These are phyloP conservation scores for Zygosaccharomyces lentus DNA, from an alignment of 805 yeast species.

Conservation along the genomic window DNA sequence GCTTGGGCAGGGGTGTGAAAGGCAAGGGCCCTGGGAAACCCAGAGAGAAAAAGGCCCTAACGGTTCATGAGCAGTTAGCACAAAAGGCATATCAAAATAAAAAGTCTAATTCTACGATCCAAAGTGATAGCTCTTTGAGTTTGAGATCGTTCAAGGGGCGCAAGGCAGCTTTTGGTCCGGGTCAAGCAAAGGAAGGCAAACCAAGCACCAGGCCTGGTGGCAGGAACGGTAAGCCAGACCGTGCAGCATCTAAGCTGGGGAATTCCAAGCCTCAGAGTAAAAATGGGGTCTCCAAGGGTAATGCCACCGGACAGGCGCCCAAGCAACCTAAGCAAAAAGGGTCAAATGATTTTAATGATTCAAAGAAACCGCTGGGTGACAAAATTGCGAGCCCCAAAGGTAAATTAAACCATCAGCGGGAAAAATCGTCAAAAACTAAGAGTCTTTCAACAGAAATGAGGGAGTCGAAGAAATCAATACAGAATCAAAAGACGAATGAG, in stretches of 20 bases:
- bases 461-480: neutral
- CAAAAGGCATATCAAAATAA: slow-evolving; percentile 25
- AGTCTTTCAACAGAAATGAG: neutral
- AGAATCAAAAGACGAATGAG: neutral
- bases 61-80: slow-evolving; percentile 28
- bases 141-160: slow-evolving; percentile 38
- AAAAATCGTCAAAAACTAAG: neutral
- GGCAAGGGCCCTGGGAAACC: slow-evolving; percentile 15
- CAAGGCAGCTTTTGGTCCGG: slow-evolving; percentile 20
- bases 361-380: no score
- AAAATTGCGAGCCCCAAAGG: no score
- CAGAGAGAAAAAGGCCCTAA: slow-evolving; percentile 22
- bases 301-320: neutral
- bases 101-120: slow-evolving; percentile 38
- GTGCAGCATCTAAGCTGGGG: neutral
- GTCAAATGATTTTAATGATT: no score
- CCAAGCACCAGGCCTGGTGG: neutral
- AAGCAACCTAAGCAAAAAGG: neutral
- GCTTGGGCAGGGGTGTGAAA: slow-evolving; percentile 36
- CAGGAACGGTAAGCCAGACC: neutral
- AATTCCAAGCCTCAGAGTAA: neutral
- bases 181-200: neutral
- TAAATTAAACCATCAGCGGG: neutral
- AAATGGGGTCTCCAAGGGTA: neutral
- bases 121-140: slow-evolving; percentile 39